phyloP scores from a whole-genome alignment of 73 alveolate species.

The Tetrahymena borealis region DNA sequence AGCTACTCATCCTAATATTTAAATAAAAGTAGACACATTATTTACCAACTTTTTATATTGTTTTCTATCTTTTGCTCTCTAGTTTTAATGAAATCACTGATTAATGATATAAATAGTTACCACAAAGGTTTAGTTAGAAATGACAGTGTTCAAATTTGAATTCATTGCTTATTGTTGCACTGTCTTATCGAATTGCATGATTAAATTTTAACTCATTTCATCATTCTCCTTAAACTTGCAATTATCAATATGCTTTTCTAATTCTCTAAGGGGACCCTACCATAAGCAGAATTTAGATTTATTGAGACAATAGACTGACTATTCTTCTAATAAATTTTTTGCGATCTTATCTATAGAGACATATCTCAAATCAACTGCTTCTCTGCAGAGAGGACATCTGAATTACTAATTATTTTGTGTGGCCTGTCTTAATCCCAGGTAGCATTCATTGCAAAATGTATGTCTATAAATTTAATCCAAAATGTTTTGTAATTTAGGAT shows the following conservation, averaged over 20 bases:
- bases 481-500: neutral
- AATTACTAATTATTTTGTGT: neutral
- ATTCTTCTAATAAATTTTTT: neutral
- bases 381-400: neutral
- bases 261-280: neutral
- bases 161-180: neutral
- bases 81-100: no score
- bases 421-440: neutral
- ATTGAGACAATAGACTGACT: neutral
- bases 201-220: neutral
- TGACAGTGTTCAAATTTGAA: neutral
- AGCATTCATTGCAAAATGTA: neutral
- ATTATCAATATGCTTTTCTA: neutral
- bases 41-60: no score
- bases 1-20: neutral
- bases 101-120: neutral
- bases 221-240: neutral
- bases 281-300: neutral
- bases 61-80: no score
- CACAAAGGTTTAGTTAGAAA: neutral
- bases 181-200: neutral
- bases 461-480: no score
- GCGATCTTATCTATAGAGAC: neutral
- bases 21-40: no score
- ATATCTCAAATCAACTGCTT: neutral